These are phyloP conservation scores for Pisolithus microcarpus DNA, from an alignment of 768 basidiomycete genomes.

Conservation along the genomic window DNA sequence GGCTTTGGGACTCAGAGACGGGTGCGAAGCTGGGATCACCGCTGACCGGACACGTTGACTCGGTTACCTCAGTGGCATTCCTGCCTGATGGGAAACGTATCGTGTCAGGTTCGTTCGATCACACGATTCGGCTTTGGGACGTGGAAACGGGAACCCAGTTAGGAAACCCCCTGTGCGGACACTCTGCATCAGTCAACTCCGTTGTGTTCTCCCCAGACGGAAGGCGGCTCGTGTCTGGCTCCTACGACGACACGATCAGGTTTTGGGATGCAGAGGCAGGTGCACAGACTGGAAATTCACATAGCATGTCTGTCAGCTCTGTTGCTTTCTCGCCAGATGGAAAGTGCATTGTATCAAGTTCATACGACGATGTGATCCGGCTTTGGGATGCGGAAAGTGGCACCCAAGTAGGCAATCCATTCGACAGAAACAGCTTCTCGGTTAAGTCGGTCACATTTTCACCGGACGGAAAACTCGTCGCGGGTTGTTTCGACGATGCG, in stretches of 20 bases:
- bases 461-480: slow-evolving; percentile 9
- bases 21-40: background rate
- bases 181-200: background rate
- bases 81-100: background rate
- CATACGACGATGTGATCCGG: background rate
- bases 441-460: background rate
- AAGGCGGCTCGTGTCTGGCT: too few species aligned
- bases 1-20: background rate
- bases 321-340: slow-evolving; percentile 1
- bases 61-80: background rate
- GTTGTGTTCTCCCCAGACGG: background rate
- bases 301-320: background rate
- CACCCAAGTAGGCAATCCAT: background rate
- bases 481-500: too few species aligned
- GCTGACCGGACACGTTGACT: background rate
- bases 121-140: background rate
- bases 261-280: background rate
- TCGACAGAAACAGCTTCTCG: background rate
- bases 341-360: background rate
- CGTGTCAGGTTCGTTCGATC: background rate
- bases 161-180: background rate
- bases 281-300: background rate
- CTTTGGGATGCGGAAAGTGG: background rate
- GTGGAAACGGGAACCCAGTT: background rate
- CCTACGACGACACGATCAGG: too few species aligned